A percentile compares a stretch with the other conserved stretches of the same genome.
Evolutionary conservation across 345 rosid species (phyloP).

Genomic region (Angophora floribunda): DNA sequence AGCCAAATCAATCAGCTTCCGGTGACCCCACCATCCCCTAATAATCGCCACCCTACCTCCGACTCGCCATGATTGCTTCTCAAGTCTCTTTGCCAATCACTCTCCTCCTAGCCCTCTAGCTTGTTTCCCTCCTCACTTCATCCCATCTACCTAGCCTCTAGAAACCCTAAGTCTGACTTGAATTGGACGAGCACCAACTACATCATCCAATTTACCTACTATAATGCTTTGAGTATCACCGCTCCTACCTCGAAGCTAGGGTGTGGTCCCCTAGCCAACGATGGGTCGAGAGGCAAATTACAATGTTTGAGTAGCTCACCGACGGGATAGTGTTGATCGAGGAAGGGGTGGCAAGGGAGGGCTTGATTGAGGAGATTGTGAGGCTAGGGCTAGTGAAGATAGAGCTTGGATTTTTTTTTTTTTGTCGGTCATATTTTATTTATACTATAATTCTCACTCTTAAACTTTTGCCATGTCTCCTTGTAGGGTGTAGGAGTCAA

Average conservation of each 20-base stretch:
- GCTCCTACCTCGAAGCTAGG: too few species aligned
- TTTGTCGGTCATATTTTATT: too few species aligned
- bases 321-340: neutral
- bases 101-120: neutral
- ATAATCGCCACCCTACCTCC: neutral
- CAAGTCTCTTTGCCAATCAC: neutral
- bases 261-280: too few species aligned
- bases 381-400: too few species aligned
- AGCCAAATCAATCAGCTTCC: neutral
- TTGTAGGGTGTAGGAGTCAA: too few species aligned
- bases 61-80: neutral
- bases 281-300: neutral
- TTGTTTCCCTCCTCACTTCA: neutral
- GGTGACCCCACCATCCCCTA: neutral
- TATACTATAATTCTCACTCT: too few species aligned
- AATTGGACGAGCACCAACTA: neutral
- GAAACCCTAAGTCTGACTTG: neutral
- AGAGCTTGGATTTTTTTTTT: too few species aligned
- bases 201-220: neutral
- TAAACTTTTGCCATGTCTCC: too few species aligned
- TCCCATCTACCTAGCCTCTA: neutral
- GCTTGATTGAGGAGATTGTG: neutral
- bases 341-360: neutral
- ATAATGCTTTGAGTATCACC: too few species aligned
- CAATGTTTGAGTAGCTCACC: neutral